phyloP scores from a whole-genome alignment of 768 basidiomycete genomes.

The Suillus ampliporus region DNA sequence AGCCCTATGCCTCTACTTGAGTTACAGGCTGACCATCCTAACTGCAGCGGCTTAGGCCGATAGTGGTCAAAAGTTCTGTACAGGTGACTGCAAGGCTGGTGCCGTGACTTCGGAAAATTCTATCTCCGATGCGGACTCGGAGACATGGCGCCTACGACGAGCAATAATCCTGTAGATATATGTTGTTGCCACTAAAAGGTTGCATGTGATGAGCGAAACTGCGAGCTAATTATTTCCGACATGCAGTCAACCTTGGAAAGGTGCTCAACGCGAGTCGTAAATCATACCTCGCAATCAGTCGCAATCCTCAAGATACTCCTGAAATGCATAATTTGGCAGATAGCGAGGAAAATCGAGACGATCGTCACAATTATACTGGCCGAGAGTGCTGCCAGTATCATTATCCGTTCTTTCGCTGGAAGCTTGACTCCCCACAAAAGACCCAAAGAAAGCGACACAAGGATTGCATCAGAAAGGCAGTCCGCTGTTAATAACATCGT shows the following conservation, averaged over 20 bases:
- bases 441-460: slow-evolving; percentile 51
- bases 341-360: slow-evolving; percentile 49
- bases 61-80: neutral
- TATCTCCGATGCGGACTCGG: neutral
- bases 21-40: neutral
- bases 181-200: slow-evolving; percentile 46
- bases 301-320: slow-evolving; percentile 23
- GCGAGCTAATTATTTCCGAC: slow-evolving; percentile 30
- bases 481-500: slow-evolving; percentile 43
- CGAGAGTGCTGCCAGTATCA: slow-evolving; percentile 53
- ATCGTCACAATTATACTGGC: slow-evolving; percentile 56
- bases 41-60: neutral
- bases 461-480: slow-evolving; percentile 48
- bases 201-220: slow-evolving; percentile 47
- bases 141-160: neutral
- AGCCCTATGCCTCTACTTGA: neutral
- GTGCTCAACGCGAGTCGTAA: neutral
- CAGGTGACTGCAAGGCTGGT: neutral
- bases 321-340: slow-evolving; percentile 41
- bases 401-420: slow-evolving; percentile 46
- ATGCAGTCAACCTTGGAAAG: slow-evolving; percentile 4
- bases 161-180: slow-evolving; percentile 33
- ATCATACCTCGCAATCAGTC: slow-evolving; percentile 50
- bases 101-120: neutral
- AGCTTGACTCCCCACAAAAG: slow-evolving; percentile 50